Evolutionary conservation across 352 stramenopile species (phyloP), one percentile per base, ranked within the genome.

Genomic region (Phytophthora idaei): DNA sequence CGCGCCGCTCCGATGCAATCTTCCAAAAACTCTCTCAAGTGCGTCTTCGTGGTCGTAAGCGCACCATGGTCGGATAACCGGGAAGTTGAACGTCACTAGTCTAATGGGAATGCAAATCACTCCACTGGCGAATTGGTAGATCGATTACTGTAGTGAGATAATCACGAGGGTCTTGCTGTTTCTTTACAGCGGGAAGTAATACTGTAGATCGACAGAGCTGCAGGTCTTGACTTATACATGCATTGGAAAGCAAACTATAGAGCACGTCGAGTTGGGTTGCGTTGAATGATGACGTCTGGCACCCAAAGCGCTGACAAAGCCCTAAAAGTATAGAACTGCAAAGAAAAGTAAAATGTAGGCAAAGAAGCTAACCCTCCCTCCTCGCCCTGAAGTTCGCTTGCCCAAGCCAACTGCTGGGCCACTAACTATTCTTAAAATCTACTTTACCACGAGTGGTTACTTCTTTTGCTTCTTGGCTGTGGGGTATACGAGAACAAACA

Each of bases 11-110:
- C 4, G 85, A 95, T 47, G 74, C 81, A 29, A 92, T 86, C 31
- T 90, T 97, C 58, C 80, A 93, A 67, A 94, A 95, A 57, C 83
- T 97, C 14, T 85, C 86, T 32, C 87, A 94, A 63, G 92, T 98
- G 57, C 85, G 90, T 62, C 75, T 93, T 46, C 78, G 92, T 61
- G 92, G 92, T 6, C 85, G 92, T 28, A 98, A 98, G 72, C 89
- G 92, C 48, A 94, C 92, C 25, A 96, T 96, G 82, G 89, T 98
- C 56, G 92, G 90, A 31, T 98, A 90, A 64, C 28, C 34, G 45
- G n/a, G 12, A 54, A 17, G 50, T 14, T 56, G 52, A 49, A 15
- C 28, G n/a, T 47, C 32, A 14, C 32, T 47, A 36, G 15, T 37
- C 17, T 0, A n/a, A 37, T 57, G 21, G 21, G 21, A 21, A 21